These are phyloP conservation scores for Podospora tetraspora DNA, from an alignment of 495 filamentous ascomycete species.

Conservation along the genomic window DNA sequence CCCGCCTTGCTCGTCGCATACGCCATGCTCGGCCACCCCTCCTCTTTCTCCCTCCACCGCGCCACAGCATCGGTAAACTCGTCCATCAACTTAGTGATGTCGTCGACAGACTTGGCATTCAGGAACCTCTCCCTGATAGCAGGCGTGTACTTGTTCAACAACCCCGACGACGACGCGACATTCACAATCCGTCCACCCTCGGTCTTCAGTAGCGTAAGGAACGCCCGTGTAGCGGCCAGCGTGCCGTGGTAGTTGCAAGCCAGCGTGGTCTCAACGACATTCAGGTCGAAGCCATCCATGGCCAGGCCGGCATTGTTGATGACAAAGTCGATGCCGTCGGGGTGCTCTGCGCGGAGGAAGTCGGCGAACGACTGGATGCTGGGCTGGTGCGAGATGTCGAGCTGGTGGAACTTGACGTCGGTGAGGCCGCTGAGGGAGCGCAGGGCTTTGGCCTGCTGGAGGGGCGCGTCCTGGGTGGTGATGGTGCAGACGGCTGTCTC, in stretches of 20 bases:
- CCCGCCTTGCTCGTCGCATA: constrained; percentile 26
- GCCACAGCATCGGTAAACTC: constrained; percentile 5
- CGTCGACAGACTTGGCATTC: constrained; percentile 1
- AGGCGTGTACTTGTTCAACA: background rate
- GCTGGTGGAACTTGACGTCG: constrained; percentile 4
- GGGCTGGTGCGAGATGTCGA: background rate
- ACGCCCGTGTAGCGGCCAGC: constrained; percentile 5
- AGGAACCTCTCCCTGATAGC: background rate
- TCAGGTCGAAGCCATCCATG: constrained; percentile 37
- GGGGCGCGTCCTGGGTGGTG: background rate
- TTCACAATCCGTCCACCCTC: constrained; percentile 1
- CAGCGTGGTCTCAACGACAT: constrained; percentile 45
- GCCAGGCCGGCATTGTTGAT: constrained; percentile 23
- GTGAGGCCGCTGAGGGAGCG: background rate
- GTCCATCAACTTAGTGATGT: constrained; percentile 6
- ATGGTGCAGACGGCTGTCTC: background rate
- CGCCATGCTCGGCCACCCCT: constrained; percentile 37
- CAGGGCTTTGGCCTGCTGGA: constrained; percentile 7
- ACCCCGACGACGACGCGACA: background rate
- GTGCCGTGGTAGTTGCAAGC: constrained; percentile 17
- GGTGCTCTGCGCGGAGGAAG: background rate
- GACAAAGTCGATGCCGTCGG: constrained; percentile 9
- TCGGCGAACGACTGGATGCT: constrained; percentile 2
- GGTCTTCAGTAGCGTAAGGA: constrained; percentile 1
- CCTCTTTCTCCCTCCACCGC: constrained; percentile 3